Percentiles rank a stretch among this genome's conserved stretches.
These are phyloP conservation scores for Kluyveromyces dobzhanskii DNA, from an alignment of 805 yeast species.

Conservation along the genomic window DNA sequence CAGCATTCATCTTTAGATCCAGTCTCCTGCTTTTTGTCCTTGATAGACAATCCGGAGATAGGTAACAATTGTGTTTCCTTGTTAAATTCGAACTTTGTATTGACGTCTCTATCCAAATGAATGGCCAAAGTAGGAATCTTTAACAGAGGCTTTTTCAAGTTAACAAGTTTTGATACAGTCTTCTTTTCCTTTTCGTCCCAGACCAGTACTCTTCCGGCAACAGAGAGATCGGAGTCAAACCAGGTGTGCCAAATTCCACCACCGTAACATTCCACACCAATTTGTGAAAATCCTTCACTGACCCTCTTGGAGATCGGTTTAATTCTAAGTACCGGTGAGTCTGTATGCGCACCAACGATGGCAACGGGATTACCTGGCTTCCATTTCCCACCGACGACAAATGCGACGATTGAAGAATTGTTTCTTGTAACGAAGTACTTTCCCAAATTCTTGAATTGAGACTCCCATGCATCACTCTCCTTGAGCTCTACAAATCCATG, in stretches of 20 bases:
- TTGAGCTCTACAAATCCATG: slow-evolving; percentile 69
- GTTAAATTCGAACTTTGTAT: slow-evolving; percentile 77
- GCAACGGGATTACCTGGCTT: slow-evolving; percentile 74
- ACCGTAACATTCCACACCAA: slow-evolving; percentile 92
- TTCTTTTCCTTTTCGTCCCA: slow-evolving; percentile 37
- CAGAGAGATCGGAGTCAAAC: slow-evolving; percentile 88
- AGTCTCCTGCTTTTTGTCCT: slow-evolving; percentile 12
- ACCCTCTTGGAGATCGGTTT: slow-evolving; percentile 75
- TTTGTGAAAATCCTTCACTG: slow-evolving; percentile 71
- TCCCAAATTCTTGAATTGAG: slow-evolving; percentile 42
- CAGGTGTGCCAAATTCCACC: slow-evolving; percentile 96
- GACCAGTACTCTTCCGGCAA: slow-evolving; percentile 88
- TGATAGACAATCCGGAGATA: slow-evolving; percentile 58
- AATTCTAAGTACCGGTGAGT: slow-evolving; percentile 80
- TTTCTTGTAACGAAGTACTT: slow-evolving; percentile 86
- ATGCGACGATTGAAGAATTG: slow-evolving; percentile 81
- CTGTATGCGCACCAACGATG: slow-evolving; percentile 94
- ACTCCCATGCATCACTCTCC: slow-evolving; percentile 68
- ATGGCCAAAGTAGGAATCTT: slow-evolving; percentile 94
- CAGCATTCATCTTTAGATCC: slow-evolving; percentile 32
- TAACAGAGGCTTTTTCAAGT: slow-evolving; percentile 73
- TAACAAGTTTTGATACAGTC: slow-evolving; percentile 59
- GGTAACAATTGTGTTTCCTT: slow-evolving; percentile 83
- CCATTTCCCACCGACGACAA: slow-evolving; percentile 69
- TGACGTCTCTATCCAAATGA: slow-evolving; percentile 73